These are phyloP conservation scores for Xanthoconium purpureum DNA, from an alignment of 768 basidiomycete species.

Conservation along the genomic window DNA sequence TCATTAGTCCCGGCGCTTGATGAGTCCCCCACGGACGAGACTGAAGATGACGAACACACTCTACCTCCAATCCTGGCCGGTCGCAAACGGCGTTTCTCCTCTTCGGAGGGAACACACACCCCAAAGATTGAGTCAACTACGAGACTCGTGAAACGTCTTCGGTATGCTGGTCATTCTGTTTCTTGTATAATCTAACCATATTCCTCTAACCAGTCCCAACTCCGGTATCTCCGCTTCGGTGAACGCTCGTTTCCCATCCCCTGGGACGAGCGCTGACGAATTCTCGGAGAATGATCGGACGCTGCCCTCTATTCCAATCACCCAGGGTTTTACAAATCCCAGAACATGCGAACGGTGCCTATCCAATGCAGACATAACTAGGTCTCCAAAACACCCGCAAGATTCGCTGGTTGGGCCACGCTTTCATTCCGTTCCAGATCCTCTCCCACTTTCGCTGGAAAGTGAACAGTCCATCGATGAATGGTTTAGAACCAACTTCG, in stretches of 20 bases:
- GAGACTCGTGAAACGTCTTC: slow-evolving; percentile 5
- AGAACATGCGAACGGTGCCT: slow-evolving; percentile 33
- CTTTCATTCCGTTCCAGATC: slow-evolving; percentile 29
- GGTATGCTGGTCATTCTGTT: not conserved
- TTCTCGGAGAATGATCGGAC: not conserved
- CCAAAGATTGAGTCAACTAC: not conserved
- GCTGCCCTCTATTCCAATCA: not conserved
- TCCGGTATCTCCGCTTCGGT: not conserved
- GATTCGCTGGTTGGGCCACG: slow-evolving; percentile 15
- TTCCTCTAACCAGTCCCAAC: not conserved
- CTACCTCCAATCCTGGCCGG: slow-evolving; percentile 9
- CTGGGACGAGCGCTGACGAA: not conserved
- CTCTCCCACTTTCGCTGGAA: slow-evolving; percentile 20
- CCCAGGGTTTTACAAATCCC: not conserved
- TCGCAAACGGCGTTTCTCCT: slow-evolving; percentile 13
- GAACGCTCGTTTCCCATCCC: not conserved
- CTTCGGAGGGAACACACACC: not conserved
- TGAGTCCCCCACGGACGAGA: slow-evolving; percentile 7
- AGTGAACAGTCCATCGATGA: slow-evolving; percentile 27
- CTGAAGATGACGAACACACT: slow-evolving; percentile 11
- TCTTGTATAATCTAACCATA: not conserved
- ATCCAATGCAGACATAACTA: slow-evolving; percentile 29
- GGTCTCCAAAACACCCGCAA: slow-evolving; percentile 28
- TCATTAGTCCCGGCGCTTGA: slow-evolving; percentile 5
- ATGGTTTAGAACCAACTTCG: slow-evolving; percentile 34